Evolutionary conservation across 2,329 filamentous ascomycete genomes (phyloP).

Genomic region (Zymoseptoria crescenta): DNA sequence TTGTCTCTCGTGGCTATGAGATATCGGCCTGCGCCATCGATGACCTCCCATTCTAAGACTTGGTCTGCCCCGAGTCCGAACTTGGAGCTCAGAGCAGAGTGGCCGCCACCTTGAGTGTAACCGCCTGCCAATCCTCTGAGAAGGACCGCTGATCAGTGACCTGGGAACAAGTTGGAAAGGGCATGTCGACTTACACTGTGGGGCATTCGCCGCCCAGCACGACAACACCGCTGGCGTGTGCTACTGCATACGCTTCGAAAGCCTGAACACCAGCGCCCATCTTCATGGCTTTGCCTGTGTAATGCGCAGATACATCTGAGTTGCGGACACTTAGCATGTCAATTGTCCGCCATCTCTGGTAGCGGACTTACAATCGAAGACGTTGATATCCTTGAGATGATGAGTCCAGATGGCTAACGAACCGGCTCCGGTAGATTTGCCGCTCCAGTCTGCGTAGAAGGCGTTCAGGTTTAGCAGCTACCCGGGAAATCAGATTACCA

Average conservation of each 20-base stretch:
- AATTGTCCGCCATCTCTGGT: not conserved
- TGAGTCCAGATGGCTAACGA: conserved; percentile 52
- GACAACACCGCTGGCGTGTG: conserved; percentile 39
- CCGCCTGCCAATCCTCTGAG: conserved; percentile 47
- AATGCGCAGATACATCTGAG: conserved; percentile 24
- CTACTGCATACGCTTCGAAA: conserved; percentile 40
- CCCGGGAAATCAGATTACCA: not conserved
- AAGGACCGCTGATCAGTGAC: not conserved
- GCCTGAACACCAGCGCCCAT: conserved; percentile 49
- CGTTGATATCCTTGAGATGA: conserved; percentile 42
- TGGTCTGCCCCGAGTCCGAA: conserved; percentile 56
- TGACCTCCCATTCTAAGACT: conserved; percentile 39
- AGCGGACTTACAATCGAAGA: conserved; percentile 33
- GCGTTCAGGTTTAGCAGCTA: not conserved
- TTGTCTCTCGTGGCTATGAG: conserved; percentile 40
- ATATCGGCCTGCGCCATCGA: conserved; percentile 45
- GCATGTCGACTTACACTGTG: conserved; percentile 33
- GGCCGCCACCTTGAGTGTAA: conserved; percentile 54
- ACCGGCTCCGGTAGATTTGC: conserved; percentile 55
- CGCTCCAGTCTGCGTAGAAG: conserved; percentile 31
- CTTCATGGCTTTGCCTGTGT: conserved; percentile 45
- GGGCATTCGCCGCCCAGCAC: conserved; percentile 48
- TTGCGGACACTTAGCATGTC: not conserved
- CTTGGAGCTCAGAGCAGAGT: conserved; percentile 45
- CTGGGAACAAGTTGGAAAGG: not conserved